Evolutionary conservation across 179 eudicot species (phyloP).

Genomic region (Silene coronaria): DNA sequence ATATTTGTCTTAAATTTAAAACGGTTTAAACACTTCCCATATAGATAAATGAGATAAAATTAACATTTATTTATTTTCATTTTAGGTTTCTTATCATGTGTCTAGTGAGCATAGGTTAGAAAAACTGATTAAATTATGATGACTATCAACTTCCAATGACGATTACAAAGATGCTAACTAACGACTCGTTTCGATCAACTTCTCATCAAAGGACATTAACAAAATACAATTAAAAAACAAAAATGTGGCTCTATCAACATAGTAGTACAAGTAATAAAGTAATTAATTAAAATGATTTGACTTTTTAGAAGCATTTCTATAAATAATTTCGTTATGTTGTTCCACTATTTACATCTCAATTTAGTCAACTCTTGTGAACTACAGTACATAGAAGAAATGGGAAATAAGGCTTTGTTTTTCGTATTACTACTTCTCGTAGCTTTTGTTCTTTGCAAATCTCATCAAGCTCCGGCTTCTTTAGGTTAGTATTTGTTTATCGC

Average conservation of each 20-base stretch:
- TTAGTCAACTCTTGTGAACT: background rate
- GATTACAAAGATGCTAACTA: no score
- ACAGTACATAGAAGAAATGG: background rate
- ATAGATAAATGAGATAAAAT: no score
- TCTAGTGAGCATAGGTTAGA: no score
- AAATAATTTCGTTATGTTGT: no score
- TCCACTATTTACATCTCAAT: background rate
- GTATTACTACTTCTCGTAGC: background rate
- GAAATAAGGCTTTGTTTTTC: background rate
- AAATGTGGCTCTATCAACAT: background rate
- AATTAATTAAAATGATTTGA: background rate
- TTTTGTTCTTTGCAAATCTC: conserved; percentile 13
- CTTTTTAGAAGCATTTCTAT: background rate
- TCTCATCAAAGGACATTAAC: no score
- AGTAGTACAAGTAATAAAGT: background rate
- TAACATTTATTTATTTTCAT: no score
- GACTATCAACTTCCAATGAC: no score
- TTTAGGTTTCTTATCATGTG: no score
- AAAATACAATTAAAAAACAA: background rate
- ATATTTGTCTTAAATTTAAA: no score
- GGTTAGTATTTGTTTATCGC: conserved; percentile 1
- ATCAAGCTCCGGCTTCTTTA: background rate
- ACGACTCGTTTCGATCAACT: no score
- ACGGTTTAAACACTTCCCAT: no score
- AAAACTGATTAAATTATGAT: no score